Percentiles rank a stretch among this genome's conserved stretches.
These are phyloP conservation scores for Avena sativa DNA, from an alignment of 176 grass and related monocot species.

Conservation along the genomic window DNA sequence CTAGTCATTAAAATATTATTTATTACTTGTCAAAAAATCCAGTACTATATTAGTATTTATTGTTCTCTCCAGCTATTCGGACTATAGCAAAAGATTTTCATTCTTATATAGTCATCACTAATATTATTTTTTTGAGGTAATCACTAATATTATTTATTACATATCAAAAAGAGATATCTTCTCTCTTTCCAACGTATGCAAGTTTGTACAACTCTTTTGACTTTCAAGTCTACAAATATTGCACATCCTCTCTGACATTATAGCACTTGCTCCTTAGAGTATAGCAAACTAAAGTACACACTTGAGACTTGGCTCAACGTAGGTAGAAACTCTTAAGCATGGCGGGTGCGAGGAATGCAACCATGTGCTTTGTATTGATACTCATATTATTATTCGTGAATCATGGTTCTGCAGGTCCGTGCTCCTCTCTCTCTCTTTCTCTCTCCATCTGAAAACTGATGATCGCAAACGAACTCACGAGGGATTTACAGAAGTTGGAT, in stretches of 20 bases:
- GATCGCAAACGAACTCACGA: no score
- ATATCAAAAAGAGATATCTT: background rate
- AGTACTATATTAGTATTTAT: no score
- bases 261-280: background rate
- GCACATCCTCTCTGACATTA: background rate
- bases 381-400: slow-evolving; percentile 9
- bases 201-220: background rate
- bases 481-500: no score
- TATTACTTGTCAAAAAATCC: no score
- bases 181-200: background rate
- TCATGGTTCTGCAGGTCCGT: background rate
- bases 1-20: background rate
- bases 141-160: no score
- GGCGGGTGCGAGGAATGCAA: background rate
- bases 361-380: background rate
- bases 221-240: background rate
- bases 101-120: no score
- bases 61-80: no score
- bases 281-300: background rate
- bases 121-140: no score
- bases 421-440: background rate
- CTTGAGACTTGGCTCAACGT: no score
- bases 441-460: no score
- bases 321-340: background rate
- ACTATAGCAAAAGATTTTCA: no score